Conservation (phyloP, 371 early-diverging fungal species). For the Chytridium lagenaria region DNA sequence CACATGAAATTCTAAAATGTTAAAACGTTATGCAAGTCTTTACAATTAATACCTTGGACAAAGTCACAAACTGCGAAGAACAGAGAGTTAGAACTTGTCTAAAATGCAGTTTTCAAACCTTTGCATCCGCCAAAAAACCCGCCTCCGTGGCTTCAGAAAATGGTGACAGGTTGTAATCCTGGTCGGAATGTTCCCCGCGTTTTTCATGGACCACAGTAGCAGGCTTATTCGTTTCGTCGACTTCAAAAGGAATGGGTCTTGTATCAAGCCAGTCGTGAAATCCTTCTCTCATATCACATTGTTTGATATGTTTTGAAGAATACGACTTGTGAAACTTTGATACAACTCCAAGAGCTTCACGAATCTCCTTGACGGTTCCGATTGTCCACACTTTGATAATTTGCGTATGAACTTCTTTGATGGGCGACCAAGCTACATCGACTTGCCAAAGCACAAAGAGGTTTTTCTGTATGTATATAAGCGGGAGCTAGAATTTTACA, state of each 20-base stretch:
- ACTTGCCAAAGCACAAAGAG: background rate
- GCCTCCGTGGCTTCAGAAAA: background rate
- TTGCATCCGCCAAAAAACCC: background rate
- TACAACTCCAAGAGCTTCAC: background rate
- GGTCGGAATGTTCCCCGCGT: background rate
- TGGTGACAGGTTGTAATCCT: background rate
- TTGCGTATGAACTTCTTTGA: background rate
- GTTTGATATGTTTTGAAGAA: background rate
- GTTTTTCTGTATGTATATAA: background rate
- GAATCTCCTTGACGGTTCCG: background rate
- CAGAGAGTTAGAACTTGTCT: background rate
- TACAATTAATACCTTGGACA: background rate
- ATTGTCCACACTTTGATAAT: background rate
- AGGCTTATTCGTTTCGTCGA: background rate
- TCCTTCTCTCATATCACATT: background rate
- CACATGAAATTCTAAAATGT: background rate
- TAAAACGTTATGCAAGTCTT: background rate
- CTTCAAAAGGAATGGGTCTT: background rate
- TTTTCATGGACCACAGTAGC: background rate
- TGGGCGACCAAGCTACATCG: background rate
- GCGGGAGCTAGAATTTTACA: background rate
- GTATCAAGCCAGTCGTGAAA: background rate
- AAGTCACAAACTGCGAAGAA: background rate
- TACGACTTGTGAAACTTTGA: background rate
- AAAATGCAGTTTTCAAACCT: background rate